Evolutionary conservation across 768 basidiomycete species (phyloP), one percentile per base, ranked within the genome.

Genomic region (Lentinula raphanica): DNA sequence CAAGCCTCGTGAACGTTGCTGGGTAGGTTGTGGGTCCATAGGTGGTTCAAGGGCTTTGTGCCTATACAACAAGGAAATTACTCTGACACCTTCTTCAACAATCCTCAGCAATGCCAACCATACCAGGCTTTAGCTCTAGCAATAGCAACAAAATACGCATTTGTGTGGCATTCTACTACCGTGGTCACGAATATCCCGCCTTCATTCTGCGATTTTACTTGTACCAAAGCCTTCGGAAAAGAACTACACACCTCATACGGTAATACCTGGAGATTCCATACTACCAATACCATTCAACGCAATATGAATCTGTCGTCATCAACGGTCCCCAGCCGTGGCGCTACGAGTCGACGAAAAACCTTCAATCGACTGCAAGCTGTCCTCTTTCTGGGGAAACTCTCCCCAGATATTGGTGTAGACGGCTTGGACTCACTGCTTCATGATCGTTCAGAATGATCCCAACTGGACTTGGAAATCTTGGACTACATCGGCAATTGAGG

Each of bases 401-500:
- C 40, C 15, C 15, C 15, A 17, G 21, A 42, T 6, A 42, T 42
- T 21, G 15, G 17, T 21, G 40, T 42, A 6, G 40, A 42, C 7
- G 21, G 6, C 6, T 21, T 42, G 8, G n/a, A 17, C 7, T 11
- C 40, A 1, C 12, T 42, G 7, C 40, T 42, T 42, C n/a, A 7
- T 21, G 1, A 21, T 42, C 40, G 40, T 42, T 42, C 40, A 42
- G n/a, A n/a, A 21, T 17, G 21, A 42, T 42, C 40, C 40, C n/a
- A n/a, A 15, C 6, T 42, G 40, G 40, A 42, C 12, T 17, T 42
- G 40, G 6, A 17, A 42, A 15, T n/a, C 40, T 21, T 42, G 40
- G 40, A 42, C 40, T 7, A 15, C 13, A 21, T 17, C 3, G 21
- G 40, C 40, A n/a, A 82, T 42, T 75, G 69, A 60, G 80, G 83